Conservation (phyloP, 139 green algal species). For the Coelastrella sp. region DNA sequence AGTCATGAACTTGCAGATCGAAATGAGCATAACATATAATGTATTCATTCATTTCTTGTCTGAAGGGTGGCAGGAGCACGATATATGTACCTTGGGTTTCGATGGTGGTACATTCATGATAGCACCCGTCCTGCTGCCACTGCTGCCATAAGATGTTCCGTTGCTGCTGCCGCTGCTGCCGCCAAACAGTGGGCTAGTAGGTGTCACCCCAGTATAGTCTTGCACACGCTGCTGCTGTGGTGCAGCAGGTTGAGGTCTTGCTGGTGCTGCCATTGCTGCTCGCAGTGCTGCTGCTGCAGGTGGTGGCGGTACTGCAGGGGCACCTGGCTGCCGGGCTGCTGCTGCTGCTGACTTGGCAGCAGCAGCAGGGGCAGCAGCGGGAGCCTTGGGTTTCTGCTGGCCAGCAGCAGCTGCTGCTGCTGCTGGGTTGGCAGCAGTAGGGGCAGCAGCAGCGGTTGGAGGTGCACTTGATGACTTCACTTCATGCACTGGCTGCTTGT, state of each 20-base stretch:
- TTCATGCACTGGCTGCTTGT: neutral
- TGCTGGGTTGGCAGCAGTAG: slow-evolving; percentile 19
- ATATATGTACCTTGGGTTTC: neutral
- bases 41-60: no score
- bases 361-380: neutral
- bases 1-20: no score
- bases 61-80: no score
- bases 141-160: neutral
- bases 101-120: slow-evolving; percentile 29
- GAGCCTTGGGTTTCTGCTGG: neutral
- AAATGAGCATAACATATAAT: no score
- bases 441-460: neutral
- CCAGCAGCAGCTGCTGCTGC: neutral
- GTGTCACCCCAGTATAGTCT: slow-evolving; percentile 6
- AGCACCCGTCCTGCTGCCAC: slow-evolving; percentile 10
- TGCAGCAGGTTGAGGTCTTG: neutral
- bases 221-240: neutral
- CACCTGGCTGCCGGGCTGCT: no score
- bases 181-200: slow-evolving; percentile 19
- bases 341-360: neutral
- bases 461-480: neutral
- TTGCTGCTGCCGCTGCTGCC: slow-evolving; percentile 20
- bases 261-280: neutral
- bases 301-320: slow-evolving; percentile 10
- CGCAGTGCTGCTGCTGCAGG: slow-evolving; percentile 9